phyloP scores from a whole-genome alignment of 2,329 filamentous ascomycete species.

The Lasiodiplodia sp. region DNA sequence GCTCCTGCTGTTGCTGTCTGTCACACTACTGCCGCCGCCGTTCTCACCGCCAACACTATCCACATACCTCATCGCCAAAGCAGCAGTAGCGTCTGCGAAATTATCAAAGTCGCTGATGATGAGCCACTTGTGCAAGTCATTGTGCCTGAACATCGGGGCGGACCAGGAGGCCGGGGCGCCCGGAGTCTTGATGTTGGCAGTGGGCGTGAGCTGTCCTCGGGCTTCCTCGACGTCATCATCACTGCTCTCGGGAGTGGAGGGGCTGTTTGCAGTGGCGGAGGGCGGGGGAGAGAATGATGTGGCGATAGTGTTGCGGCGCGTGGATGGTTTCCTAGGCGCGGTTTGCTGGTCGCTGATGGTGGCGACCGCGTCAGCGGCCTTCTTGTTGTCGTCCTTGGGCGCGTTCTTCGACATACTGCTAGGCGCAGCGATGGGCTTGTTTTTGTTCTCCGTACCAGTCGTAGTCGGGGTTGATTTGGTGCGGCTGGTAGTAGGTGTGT shows the following conservation, averaged over 20 bases:
- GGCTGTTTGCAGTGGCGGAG: too few species aligned
- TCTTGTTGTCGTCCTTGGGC: background rate
- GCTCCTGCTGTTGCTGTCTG: too few species aligned
- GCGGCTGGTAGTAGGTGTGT: background rate
- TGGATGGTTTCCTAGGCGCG: background rate
- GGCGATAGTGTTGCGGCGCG: background rate
- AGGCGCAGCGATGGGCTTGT: background rate
- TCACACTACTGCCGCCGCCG: too few species aligned
- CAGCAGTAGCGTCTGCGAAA: background rate
- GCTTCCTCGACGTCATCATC: background rate
- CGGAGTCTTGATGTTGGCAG: background rate
- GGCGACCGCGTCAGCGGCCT: background rate
- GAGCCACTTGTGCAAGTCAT: slow-evolving; percentile 25
- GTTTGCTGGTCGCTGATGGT: background rate
- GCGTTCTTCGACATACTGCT: background rate
- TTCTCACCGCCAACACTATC: background rate
- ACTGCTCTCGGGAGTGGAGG: too few species aligned
- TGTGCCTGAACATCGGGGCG: background rate
- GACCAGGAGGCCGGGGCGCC: background rate
- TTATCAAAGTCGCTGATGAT: background rate
- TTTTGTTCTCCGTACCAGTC: background rate
- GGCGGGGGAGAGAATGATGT: background rate
- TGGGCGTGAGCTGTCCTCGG: background rate
- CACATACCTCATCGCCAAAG: background rate
- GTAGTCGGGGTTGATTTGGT: background rate